Evolutionary conservation across 2,329 filamentous ascomycete species (phyloP).

Genomic region (Emergomyces orientalis): DNA sequence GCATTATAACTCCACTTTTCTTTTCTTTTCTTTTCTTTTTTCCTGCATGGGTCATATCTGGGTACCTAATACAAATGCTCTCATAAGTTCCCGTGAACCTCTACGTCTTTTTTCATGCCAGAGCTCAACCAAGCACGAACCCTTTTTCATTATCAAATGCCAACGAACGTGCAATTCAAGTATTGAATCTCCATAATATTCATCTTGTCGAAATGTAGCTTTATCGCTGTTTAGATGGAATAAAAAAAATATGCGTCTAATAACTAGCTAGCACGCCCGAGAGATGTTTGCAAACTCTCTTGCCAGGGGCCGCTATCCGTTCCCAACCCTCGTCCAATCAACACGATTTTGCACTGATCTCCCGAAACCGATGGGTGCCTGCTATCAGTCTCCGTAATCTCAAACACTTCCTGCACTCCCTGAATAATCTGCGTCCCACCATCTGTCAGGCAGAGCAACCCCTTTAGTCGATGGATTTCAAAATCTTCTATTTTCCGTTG

Average conservation of each 20-base stretch:
- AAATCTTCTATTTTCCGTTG: constrained; percentile 38
- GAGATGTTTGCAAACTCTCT: constrained; percentile 22
- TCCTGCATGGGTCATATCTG: not conserved
- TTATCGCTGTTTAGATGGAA: not conserved
- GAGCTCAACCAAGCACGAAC: not conserved
- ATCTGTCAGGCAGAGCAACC: constrained; percentile 56
- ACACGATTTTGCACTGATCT: constrained; percentile 36
- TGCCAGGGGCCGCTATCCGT: constrained; percentile 25
- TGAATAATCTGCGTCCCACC: constrained; percentile 68
- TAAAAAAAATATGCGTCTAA: not conserved
- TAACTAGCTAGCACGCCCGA: not conserved
- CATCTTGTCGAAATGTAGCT: not conserved
- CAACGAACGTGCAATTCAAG: not conserved
- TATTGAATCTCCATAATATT: not conserved
- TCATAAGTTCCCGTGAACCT: no score
- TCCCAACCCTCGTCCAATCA: constrained; percentile 39
- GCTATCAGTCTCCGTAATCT: constrained; percentile 59
- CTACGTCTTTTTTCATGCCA: no score
- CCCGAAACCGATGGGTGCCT: constrained; percentile 18
- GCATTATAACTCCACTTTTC: not conserved
- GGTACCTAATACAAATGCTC: not conserved
- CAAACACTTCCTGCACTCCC: constrained; percentile 87
- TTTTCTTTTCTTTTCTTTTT: not conserved
- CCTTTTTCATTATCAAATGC: not conserved
- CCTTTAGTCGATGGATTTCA: constrained; percentile 84